Base-by-base conservation (phyloP, 176 grass and related monocot species). In the Rhynchospora tenuis region DNA sequence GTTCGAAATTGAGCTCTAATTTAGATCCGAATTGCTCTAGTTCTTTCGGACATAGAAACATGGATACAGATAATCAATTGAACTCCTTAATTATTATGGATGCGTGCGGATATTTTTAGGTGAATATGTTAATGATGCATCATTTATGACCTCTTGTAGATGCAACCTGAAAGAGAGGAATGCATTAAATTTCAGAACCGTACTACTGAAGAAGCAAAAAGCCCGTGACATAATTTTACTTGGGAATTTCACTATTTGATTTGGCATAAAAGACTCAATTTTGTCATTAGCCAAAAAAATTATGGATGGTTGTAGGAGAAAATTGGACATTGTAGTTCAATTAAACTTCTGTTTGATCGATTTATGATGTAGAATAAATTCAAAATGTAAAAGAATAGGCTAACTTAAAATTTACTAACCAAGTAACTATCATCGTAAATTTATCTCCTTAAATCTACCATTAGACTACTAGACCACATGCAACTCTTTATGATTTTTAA, bases 171-270 rank as follows among this genome's bases (percentile, higher is more conserved):
- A 26, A 50, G 11, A 50, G 20, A 50, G 44, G 44, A 20, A 12
- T 73, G 69, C 69, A 50, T 73, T 73, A 1, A 73, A 73, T 73
- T 73, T 48, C 69, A 47, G 3, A 48, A 4, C 69, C 69, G 69
- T 50, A 73, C n/a, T 24, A 20, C 43, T 50, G 10, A 12, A 8
- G 69, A 50, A 73, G 44, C 44, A 73, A 47, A 73, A 73, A n/a
- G 4, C 45, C 45, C 44, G 69, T 50, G 69, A 48, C 48, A 50
- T 19, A 59, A 72, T 0, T 31, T 65, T 65, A 6, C 63, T 65
- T 31, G 1, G 4, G 31, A 28, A 65, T 65, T 65, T 65, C 15
- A 65, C 62, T 65, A 29, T 31, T 31, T 31, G 26, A 60, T 64
- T 5, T 33, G 31, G 31, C 31, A 56, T 14, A 56, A 56, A 57